Percentiles rank a stretch among this genome's conserved stretches.
Evolutionary conservation across 208 protist genomes (phyloP).

Genomic region (Porcisia deanei): DNA sequence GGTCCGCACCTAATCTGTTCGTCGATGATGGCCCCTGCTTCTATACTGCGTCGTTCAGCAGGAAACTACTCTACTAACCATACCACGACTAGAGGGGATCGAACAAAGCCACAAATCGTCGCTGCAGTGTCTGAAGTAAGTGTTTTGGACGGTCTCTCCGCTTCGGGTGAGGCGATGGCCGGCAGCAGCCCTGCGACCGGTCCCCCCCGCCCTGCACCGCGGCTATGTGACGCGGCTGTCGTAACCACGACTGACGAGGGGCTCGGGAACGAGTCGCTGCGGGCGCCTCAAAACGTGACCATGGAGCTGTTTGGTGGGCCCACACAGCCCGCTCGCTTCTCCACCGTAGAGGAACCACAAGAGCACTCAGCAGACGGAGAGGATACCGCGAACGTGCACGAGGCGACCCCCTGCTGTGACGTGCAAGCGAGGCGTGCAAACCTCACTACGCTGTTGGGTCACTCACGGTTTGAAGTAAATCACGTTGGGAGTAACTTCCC

Average conservation of each 20-base stretch:
- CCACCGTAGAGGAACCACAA: background rate
- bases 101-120: background rate
- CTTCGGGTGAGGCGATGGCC: no score
- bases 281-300: conserved; percentile 16
- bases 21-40: conserved; percentile 3
- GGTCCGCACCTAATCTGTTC: no score
- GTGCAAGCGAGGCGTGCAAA: conserved; percentile 30
- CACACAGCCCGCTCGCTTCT: background rate
- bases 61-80: background rate
- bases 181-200: background rate
- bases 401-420: background rate
- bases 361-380: background rate
- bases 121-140: background rate
- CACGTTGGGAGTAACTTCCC: background rate
- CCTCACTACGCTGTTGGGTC: conserved; percentile 13
- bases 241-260: background rate
- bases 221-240: background rate
- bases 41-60: conserved; percentile 11
- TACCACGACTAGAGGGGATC: background rate
- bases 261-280: background rate
- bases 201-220: background rate
- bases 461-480: conserved; percentile 23
- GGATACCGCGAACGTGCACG: background rate
- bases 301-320: background rate
- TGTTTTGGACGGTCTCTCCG: no score